Base-by-base conservation (phyloP, 371 early-diverging fungal species). In the Rhizopus arrhizus region DNA sequence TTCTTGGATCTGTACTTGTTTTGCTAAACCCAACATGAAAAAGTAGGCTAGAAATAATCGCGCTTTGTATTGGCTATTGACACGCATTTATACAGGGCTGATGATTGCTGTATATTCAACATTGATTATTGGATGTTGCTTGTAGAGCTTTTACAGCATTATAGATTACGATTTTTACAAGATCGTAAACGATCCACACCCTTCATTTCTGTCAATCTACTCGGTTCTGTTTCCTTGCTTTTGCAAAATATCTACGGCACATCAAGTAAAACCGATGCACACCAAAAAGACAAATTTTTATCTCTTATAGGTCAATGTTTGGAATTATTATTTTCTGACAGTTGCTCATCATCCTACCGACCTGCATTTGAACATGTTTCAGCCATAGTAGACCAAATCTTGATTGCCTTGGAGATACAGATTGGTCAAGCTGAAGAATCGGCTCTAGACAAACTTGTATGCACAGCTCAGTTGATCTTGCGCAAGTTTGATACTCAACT, bases 1-100 rank as follows among this genome's bases (percentile, higher is more conserved):
- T 28, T 74, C 75, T 31, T 80, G 80, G 80, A 61, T 80, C 52
- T 70, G 73, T 62, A 59, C 65, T 34, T 68, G 72, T 7, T 67
- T 80, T 35, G 62, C 66, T 15, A 76, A 71, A 57, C 66, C 76
- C 2, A 75, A 74, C 47, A 50, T 66, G 46, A 80, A 80, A 64
- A 71, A 73, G 80, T 80, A 73, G 22, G 22, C 22, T 22, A 22
- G 22, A 22, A 22, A 22, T 22, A 22, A 22, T 22, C 22, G 22
- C 22, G 2, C 22, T 22, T 22, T 22, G 22, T 22, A 22, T 22
- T 22, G 22, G 22, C 22, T 22, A 22, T 22, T 22, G 22, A 22
- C 22, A 22, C 22, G 22, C 22, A 22, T 22, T 22, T 22, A 22
- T 22, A 2, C 51, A 67, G 77, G 12, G 31, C 64, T 3, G 60